Base-by-base conservation (phyloP, 305 asterid genomes). In the Solanum hybrid region DNA sequence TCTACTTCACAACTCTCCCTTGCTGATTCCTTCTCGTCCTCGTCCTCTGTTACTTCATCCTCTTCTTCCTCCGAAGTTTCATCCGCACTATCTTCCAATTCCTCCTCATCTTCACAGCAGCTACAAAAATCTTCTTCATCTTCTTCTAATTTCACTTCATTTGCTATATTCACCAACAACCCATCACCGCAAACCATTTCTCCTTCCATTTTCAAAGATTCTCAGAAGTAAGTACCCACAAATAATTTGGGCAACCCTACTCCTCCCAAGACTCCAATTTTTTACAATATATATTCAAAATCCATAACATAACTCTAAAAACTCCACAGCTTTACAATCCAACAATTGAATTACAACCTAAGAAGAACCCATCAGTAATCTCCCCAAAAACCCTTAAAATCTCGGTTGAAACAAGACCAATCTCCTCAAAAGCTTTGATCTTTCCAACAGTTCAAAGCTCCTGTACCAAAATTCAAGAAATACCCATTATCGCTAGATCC, bases 91-190 rank as follows among this genome's bases (percentile, higher is more conserved):
- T 93, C 94, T 90, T 92, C 89, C 92, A 95, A 88, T 77, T 97
- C 99, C 92, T 93, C 98, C 92, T 94, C 99, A 46, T 97, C 95
- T 92, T 93, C 98, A 87, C 94, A 96, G 89, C 99, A 97, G 93
- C 99, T 96, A 88, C 96, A 92, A 91, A 96, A 97, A 31, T 97
- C 99, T 17, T 97, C 99, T 90, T 97, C 99, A 2, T 97, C 99
- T 84, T 97, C 99, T 88, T 94, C 97, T 22, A 91, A 60, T 86
- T 91, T 90, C 87, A 89, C 90, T 87, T 86, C 92, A 51, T 35
- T 86, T 88, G 87, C 87, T 89, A 88, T 94, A 91, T 85, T 88
- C 87, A 88, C 71, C 78, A 88, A 29, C 46, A 78, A 27, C 88
- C 89, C 93, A 51, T 90, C 86, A 64, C 77, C 89, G 40, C 85